These are phyloP conservation scores for Zalaria obscura DNA, from an alignment of 2,329 filamentous ascomycete genomes.

Conservation along the genomic window DNA sequence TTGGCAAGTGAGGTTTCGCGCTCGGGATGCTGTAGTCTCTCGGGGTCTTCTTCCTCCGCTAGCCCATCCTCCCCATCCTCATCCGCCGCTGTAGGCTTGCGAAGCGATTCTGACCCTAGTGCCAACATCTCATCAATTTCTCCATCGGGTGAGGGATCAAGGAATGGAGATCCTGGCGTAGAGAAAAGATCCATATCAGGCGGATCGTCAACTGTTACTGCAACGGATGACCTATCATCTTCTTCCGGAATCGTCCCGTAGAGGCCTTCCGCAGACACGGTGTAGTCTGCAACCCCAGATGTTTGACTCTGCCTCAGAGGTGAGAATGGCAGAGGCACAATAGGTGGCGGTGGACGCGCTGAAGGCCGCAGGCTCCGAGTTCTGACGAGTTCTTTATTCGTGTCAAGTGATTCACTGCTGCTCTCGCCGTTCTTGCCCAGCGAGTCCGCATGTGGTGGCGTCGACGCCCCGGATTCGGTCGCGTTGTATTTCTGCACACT, in stretches of 20 bases:
- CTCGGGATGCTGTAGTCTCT: neutral
- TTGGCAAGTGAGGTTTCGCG: neutral
- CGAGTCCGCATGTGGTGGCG: neutral
- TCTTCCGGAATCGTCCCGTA: conserved; percentile 14
- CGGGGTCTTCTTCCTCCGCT: conserved; percentile 2
- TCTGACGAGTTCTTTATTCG: too few species aligned
- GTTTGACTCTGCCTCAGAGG: conserved; percentile 18
- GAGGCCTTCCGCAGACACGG: too few species aligned
- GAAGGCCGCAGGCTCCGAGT: conserved; percentile 14
- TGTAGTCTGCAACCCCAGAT: conserved; percentile 19
- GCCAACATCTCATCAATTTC: too few species aligned
- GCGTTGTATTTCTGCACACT: conserved; percentile 13
- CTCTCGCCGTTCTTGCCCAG: too few species aligned
- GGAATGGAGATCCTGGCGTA: neutral
- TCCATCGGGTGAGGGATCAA: neutral
- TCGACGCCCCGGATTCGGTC: conserved; percentile 9
- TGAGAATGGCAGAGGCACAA: conserved; percentile 53
- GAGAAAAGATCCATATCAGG: conserved; percentile 30
- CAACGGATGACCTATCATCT: conserved; percentile 33
- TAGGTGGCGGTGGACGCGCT: conserved; percentile 32
- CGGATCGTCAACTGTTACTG: conserved; percentile 44
- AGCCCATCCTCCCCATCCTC: conserved; percentile 6
- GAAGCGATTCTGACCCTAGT: too few species aligned
- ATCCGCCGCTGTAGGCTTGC: neutral
- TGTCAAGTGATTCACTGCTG: too few species aligned